Base-by-base conservation (phyloP, 495 filamentous ascomycete species). In the Penicillium antarcticum region DNA sequence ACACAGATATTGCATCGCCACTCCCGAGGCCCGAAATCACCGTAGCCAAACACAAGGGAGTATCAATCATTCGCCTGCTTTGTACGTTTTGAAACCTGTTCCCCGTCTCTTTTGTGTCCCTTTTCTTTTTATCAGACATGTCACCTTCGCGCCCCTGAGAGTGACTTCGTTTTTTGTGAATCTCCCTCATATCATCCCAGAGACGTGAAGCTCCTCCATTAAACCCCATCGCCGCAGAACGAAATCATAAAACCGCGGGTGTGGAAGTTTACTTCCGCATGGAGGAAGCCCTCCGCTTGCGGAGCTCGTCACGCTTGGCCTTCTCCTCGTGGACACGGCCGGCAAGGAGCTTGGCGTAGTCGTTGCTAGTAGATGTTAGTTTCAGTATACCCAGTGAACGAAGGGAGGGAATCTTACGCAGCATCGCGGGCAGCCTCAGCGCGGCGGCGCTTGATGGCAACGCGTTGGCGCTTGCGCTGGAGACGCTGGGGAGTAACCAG, bases 401-500 rank as follows among this genome's bases (percentile, higher is more conserved):
- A 18, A 18, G 10, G 8, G 19, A 18, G 35, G 45, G 23, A 32
- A 62, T 86, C 91, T 67, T 95, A 98, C 94, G 94, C 95, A 81
- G 94, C 94, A 76, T 98, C 95, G 82, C 95, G 96, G 72, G 87
- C 83, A 73, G 89, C 84, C 81, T 97, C 95, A 63, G 91, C 76
- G 70, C 87, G 86, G 70, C 95, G 91, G 75, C 92, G 91, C 91
- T 98, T 98, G 75, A 98, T 85, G 65, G 94, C 92, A 63, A 92
- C 81, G 63, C 89, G 81, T 80, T 97, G 92, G 68, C 94, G 91
- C 88, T 97, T 97, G 87, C 92, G 94, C 82, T 98, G 94, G 63
- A 98, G 91, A 73, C 94, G 95, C 79, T 98, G 94, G 77, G 94
- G 95, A 74, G 94, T 98, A 65, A 98, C 89, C 65, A 98, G 88